Evolutionary conservation across 164 flowering plant genomes (phyloP).

Genomic region (Malania oleifera): DNA sequence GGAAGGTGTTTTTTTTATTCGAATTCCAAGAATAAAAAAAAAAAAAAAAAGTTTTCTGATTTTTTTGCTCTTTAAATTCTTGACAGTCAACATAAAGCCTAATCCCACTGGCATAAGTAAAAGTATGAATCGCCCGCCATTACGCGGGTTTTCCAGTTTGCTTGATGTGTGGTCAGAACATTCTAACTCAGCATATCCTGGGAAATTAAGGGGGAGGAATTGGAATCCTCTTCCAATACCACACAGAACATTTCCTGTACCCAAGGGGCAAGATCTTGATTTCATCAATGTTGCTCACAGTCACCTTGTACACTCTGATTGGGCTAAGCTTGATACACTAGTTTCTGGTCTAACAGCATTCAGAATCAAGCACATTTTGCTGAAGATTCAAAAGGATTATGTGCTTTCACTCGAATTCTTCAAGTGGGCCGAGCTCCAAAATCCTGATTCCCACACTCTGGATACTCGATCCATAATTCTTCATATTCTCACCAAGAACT

Average conservation of each 20-base stretch:
- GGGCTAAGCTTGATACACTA: constrained; percentile 53
- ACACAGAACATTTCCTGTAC: constrained; percentile 57
- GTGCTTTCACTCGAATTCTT: constrained; percentile 76
- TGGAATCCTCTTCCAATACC: constrained; percentile 59
- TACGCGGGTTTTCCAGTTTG: constrained; percentile 23
- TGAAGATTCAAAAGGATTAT: constrained; percentile 60
- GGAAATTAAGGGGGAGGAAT: constrained; percentile 14
- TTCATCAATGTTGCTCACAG: constrained; percentile 77
- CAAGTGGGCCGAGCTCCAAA: constrained; percentile 52
- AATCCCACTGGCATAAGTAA: too few relatives aligned
- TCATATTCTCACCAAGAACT: constrained; percentile 65
- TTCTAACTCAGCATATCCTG: constrained; percentile 12
- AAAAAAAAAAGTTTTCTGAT: too few relatives aligned
- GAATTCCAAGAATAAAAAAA: too few relatives aligned
- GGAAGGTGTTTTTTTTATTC: too few relatives aligned
- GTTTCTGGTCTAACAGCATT: constrained; percentile 48
- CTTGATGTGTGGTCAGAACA: constrained; percentile 7
- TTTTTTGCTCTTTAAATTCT: too few relatives aligned
- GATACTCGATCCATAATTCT: constrained; percentile 59
- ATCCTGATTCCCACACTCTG: constrained; percentile 40
- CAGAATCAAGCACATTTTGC: constrained; percentile 59
- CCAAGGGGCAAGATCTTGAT: constrained; percentile 82
- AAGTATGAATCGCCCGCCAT: constrained; percentile 2
- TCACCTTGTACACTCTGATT: constrained; percentile 70
- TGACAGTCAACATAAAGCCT: too few relatives aligned